Evolutionary conservation across 2,329 filamentous ascomycete species (phyloP).

Genomic region (Monilinia laxa): DNA sequence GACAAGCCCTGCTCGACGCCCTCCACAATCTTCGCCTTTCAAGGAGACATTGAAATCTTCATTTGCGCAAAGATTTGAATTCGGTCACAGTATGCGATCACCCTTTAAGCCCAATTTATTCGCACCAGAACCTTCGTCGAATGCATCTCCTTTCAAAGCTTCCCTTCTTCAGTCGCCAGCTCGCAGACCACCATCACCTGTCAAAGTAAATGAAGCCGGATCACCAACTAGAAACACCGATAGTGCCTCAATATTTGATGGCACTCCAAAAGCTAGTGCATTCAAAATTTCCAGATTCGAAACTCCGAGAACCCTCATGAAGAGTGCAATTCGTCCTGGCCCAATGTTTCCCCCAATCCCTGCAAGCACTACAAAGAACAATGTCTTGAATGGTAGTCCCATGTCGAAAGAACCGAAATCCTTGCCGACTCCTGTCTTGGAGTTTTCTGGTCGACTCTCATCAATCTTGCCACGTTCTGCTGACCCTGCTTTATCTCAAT

Average conservation of each 20-base stretch:
- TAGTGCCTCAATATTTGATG: slow-evolving; percentile 28
- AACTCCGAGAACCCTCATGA: slow-evolving; percentile 36
- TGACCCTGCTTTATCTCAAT: slow-evolving; percentile 34
- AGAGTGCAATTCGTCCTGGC: slow-evolving; percentile 32
- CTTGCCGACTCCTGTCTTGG: slow-evolving; percentile 24
- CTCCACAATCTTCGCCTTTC: slow-evolving; percentile 52
- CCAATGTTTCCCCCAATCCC: slow-evolving; percentile 32
- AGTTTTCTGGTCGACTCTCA: slow-evolving; percentile 44
- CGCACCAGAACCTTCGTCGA: slow-evolving; percentile 29
- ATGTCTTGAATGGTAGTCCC: slow-evolving; percentile 19
- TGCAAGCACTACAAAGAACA: slow-evolving; percentile 23
- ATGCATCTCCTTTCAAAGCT: slow-evolving; percentile 33
- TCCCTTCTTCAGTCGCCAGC: slow-evolving; percentile 41
- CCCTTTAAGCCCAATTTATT: slow-evolving; percentile 38
- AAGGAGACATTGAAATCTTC: slow-evolving; percentile 55
- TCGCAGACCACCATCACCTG: slow-evolving; percentile 39
- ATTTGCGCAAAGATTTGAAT: slow-evolving; percentile 50
- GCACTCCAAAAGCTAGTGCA: slow-evolving; percentile 36
- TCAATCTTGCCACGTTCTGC: slow-evolving; percentile 43
- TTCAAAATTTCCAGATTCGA: slow-evolving; percentile 39
- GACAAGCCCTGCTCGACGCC: slow-evolving; percentile 56
- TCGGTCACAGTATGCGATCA: slow-evolving; percentile 35
- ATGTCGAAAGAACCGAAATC: not conserved
- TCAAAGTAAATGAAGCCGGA: slow-evolving; percentile 36
- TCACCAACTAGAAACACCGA: slow-evolving; percentile 35